phyloP scores from a whole-genome alignment of 441 rosid species.

The Erysimum cheiri region DNA sequence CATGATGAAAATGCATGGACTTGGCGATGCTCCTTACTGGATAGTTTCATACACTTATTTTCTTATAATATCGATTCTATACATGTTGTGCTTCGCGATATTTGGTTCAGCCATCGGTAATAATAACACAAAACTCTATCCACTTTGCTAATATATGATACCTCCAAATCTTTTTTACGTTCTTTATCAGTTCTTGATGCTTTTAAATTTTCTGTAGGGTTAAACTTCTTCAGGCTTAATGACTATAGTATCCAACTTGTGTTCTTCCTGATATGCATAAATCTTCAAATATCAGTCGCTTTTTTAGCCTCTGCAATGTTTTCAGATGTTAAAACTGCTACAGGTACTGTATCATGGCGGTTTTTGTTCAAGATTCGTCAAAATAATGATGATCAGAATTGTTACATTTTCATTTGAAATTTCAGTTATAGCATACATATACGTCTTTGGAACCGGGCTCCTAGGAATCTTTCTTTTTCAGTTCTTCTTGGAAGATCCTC shows the following conservation, averaged over 20 bases:
- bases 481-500: conserved; percentile 72
- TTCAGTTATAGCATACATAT: conserved; percentile 75
- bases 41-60: conserved; percentile 85
- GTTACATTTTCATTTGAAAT: conserved; percentile 28
- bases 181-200: conserved; percentile 28
- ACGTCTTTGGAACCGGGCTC: conserved; percentile 88
- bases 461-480: conserved; percentile 83
- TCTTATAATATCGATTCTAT: conserved; percentile 63
- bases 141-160: conserved; percentile 23
- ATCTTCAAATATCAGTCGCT: conserved; percentile 88
- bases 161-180: conserved; percentile 33
- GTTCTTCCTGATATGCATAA: conserved; percentile 74
- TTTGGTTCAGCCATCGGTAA: conserved; percentile 87
- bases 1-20: conserved; percentile 99
- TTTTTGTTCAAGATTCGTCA: conserved; percentile 5
- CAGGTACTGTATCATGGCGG: conserved; percentile 57
- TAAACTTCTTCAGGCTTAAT: conserved; percentile 85
- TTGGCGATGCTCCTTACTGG: conserved; percentile 97
- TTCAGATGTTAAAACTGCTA: conserved; percentile 83
- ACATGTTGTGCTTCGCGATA: conserved; percentile 78
- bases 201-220: conserved; percentile 59
- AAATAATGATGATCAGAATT: conserved; percentile 7
- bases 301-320: conserved; percentile 76
- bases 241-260: conserved; percentile 83
- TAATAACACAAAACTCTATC: neutral